Evolutionary conservation across 768 basidiomycete genomes (phyloP).

Genomic region (Hericium alpestre): DNA sequence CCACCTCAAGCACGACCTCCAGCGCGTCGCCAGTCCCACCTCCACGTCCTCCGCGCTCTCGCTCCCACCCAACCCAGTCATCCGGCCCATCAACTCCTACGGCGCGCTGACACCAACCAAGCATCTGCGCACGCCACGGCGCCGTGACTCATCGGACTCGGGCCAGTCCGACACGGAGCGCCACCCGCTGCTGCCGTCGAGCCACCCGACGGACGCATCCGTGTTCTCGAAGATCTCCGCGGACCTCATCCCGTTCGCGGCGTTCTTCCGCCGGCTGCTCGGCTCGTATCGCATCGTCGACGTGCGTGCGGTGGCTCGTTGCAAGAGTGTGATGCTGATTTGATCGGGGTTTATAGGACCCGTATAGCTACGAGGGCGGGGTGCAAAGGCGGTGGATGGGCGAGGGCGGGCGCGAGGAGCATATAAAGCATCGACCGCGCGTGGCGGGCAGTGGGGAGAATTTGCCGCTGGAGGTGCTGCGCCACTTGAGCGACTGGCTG

Average conservation of each 20-base stretch:
- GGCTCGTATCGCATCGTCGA: background rate
- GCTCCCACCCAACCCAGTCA: slow-evolving; percentile 21
- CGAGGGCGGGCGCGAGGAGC: slow-evolving; percentile 2
- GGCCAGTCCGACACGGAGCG: slow-evolving; percentile 15
- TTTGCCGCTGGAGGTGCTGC: slow-evolving; percentile 44
- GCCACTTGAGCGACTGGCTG: slow-evolving; percentile 48
- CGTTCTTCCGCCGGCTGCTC: slow-evolving; percentile 5
- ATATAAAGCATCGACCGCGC: slow-evolving; percentile 20
- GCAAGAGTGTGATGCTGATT: background rate
- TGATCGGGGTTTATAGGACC: background rate
- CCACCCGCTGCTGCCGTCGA: slow-evolving; percentile 28
- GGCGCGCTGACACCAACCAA: slow-evolving; percentile 32
- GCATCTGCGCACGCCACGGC: slow-evolving; percentile 12
- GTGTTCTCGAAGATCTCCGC: slow-evolving; percentile 10
- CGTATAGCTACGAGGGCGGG: slow-evolving; percentile 3
- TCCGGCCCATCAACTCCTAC: slow-evolving; percentile 40
- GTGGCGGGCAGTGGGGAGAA: slow-evolving; percentile 39
- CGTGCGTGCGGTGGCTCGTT: background rate
- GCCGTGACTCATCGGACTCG: slow-evolving; percentile 10
- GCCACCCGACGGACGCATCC: background rate
- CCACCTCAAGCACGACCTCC: background rate
- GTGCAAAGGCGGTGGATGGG: slow-evolving; percentile 4
- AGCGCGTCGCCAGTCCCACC: background rate
- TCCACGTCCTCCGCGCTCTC: background rate
- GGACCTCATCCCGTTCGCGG: slow-evolving; percentile 19